Base-by-base conservation (phyloP, 192 early-diverging fungal species). In the Spizellomyces punctatus region DNA sequence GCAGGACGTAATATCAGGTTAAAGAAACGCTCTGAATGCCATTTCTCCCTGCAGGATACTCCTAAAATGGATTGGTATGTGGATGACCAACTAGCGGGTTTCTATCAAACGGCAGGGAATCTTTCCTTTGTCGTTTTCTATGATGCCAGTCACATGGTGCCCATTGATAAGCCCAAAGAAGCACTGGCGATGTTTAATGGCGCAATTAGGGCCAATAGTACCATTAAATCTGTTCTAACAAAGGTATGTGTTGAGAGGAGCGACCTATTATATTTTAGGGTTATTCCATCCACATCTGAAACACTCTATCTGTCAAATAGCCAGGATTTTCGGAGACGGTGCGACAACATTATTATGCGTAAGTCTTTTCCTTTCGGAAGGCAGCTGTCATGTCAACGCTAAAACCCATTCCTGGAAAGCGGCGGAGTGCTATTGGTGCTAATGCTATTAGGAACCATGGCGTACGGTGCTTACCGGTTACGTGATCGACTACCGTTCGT, bases 131-230 rank as follows among this genome's bases (percentile, higher is more conserved):
- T 88, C 14, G 59, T 82, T 3, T 73, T 89, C 36, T 67, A 80
- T 71, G 78, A 90, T 65, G 86, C 84, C 9, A 88, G 86, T 59
- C 90, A 91, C 74, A 91, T 91, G 90, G 87, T 87, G 10, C 87
- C 89, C 41, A 82, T 90, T 45, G 90, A 91, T 63, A 65, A 78
- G 55, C 89, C 89, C 6, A 69, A 74, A 48, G 90, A 84, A 55
- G 64, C 85, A n/a, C 78, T 86, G 19, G 88, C 88, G 58, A 73
- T 91, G 60, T 81, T 88, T 49, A 84, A 88, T 8, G 71, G 80
- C 5, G 83, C 87, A n/a, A 82, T 83, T 46, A 67, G 76, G 7
- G 76, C 54, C n/a, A 67, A 10, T 6, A 57, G 42, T 54, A 19
- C 10, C 42, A 43, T 50, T 3, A 36, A 36, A 36, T 36, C 27